Conservation (phyloP, 129 eudicot genomes). For the Arctium lappa region DNA sequence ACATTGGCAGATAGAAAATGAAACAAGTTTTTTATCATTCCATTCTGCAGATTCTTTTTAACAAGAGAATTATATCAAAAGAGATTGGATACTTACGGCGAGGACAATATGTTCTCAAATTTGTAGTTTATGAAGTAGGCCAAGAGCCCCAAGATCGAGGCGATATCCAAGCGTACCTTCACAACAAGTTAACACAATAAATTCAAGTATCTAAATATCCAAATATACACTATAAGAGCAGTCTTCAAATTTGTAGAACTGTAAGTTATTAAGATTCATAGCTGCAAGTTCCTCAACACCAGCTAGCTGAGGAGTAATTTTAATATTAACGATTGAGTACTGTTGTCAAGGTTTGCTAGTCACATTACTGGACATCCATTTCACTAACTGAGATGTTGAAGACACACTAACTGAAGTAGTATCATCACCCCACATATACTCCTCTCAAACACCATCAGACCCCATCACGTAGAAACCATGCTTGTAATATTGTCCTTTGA, state of each 20-base stretch:
- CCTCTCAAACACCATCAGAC: too few species aligned
- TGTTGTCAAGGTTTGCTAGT: too few species aligned
- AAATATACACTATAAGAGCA: neutral
- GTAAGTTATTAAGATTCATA: neutral
- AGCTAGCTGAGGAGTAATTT: too few species aligned
- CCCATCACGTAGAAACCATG: too few species aligned
- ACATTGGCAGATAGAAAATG: neutral
- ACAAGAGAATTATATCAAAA: constrained; percentile 5
- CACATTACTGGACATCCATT: too few species aligned
- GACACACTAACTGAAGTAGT: too few species aligned
- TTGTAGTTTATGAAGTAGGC: constrained; percentile 95
- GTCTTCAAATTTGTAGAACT: neutral
- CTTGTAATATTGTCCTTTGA: too few species aligned
- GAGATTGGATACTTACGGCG: constrained; percentile 63
- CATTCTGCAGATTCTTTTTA: neutral
- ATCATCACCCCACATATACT: too few species aligned
- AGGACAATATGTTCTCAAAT: constrained; percentile 70
- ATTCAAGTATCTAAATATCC: neutral
- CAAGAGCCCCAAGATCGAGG: constrained; percentile 80
- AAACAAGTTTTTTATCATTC: neutral
- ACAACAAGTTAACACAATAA: constrained; percentile 14
- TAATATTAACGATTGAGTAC: too few species aligned
- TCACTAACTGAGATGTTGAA: too few species aligned
- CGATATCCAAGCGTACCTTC: constrained; percentile 95
- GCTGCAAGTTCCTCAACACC: neutral